Base-by-base conservation (phyloP, 78 protist species). In the Trichosphaerium sp. region DNA sequence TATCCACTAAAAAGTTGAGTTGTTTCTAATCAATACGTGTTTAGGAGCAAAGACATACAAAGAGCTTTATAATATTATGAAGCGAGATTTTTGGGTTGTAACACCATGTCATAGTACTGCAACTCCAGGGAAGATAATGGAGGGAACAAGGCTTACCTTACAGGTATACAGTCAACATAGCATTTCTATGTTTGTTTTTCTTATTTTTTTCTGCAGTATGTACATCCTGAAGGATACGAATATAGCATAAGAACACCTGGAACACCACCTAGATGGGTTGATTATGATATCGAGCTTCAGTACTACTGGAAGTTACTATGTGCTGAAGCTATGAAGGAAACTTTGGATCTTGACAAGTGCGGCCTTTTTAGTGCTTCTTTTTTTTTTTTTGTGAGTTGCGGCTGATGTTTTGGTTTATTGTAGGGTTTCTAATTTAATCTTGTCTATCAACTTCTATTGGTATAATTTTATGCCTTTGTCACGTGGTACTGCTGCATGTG, bases 391-490 rank as follows among this genome's bases (percentile, higher is more conserved):
- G n/a, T n/a, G n/a, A n/a, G n/a, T n/a, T n/a, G n/a, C n/a, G n/a
- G n/a, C 21, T 18, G 21, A 44, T 44, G 21, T 44, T 44, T 44
- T 44, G 21, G 29, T 44, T 44, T 44, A n/a, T 44, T 44, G 29
- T 44, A 21, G 18, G 29, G 29, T 44, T n/a, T 44, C 51, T n/a
- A 44, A 44, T n/a, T n/a, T 32, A 4, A 73, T 68, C 31, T 52
- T 81, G n/a, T 26, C 26, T 6, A 34, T 74, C 4, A 32, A 73
- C 5, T 84, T 72, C 48, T 84, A 84, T 52, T 84, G 90, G 90
- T 84, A 75, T 41, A 79, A 84, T 54, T 84, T 84, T 51, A 84
- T 84, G 90, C 90, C 90, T 31, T 59, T 84, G 48, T 39, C 83
- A 29, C 65, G 90, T 42, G 90, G 90, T 18, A 55, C 75, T 3